Evolutionary conservation across 768 basidiomycete species (phyloP).

Genomic region (Serpula lacrymans): DNA sequence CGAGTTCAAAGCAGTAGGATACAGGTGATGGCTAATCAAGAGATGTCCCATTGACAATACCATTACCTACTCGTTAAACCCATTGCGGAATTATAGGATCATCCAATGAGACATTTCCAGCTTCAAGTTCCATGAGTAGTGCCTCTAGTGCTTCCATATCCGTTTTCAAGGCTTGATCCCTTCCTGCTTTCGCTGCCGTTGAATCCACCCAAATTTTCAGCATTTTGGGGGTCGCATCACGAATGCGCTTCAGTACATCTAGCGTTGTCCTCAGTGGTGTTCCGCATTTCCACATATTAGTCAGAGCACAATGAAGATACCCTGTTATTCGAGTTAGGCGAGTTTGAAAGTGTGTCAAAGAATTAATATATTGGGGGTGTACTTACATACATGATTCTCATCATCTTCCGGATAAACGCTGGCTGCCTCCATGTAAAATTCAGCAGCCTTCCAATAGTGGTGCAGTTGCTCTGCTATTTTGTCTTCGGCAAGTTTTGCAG

Average conservation of each 20-base stretch:
- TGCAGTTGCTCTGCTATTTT: slow-evolving; percentile 7
- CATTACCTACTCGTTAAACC: too few species aligned
- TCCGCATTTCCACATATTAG: slow-evolving; percentile 9
- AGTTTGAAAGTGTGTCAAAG: too few species aligned
- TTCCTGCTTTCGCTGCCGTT: slow-evolving; percentile 1
- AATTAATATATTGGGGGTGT: background rate
- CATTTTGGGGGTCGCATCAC: slow-evolving; percentile 17
- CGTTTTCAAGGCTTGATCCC: slow-evolving; percentile 2
- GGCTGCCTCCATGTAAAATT: slow-evolving; percentile 32
- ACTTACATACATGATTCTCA: slow-evolving; percentile 27
- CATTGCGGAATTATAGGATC: too few species aligned
- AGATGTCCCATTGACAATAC: too few species aligned
- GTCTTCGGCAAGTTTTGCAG: slow-evolving; percentile 13
- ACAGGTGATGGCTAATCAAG: too few species aligned
- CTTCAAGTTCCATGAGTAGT: too few species aligned
- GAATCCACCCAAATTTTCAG: slow-evolving; percentile 18
- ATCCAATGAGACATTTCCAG: too few species aligned
- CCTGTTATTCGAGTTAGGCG: background rate
- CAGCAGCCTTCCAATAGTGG: slow-evolving; percentile 20
- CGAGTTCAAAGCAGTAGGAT: too few species aligned
- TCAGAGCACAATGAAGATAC: slow-evolving; percentile 7
- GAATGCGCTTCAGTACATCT: slow-evolving; percentile 17
- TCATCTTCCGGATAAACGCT: slow-evolving; percentile 35
- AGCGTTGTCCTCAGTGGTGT: slow-evolving; percentile 24
- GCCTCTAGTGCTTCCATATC: too few species aligned